phyloP scores from a whole-genome alignment of 2,329 filamentous ascomycete species.

The Monosporascus cannonballus region DNA sequence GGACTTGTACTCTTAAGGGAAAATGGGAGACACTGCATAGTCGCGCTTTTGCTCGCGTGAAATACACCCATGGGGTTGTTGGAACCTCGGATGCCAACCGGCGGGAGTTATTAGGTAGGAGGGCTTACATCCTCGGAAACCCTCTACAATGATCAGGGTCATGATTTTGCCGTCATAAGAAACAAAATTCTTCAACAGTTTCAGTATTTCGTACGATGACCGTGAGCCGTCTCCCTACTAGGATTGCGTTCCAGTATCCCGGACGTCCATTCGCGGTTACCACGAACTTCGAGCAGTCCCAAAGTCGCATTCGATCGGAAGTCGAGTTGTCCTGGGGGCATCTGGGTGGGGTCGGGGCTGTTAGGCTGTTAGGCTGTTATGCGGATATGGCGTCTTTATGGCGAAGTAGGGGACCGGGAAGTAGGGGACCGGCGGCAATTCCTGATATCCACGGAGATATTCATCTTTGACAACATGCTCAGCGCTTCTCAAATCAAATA shows the following conservation, averaged over 20 bases:
- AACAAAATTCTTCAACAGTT: slow-evolving; percentile 9
- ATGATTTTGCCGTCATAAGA: slow-evolving; percentile 27
- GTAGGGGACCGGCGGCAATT: too few species aligned
- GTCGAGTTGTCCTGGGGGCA: too few species aligned
- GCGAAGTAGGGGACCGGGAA: too few species aligned
- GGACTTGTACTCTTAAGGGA: slow-evolving; percentile 29
- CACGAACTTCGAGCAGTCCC: too few species aligned
- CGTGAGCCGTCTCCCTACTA: not conserved
- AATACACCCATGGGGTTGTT: slow-evolving; percentile 37
- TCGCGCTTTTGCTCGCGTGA: slow-evolving; percentile 43
- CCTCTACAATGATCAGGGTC: slow-evolving; percentile 29
- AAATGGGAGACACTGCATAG: slow-evolving; percentile 35
- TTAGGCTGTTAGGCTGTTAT: too few species aligned
- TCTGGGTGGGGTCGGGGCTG: too few species aligned
- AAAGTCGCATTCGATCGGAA: too few species aligned
- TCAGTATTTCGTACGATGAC: not conserved
- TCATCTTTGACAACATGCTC: too few species aligned
- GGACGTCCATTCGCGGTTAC: too few species aligned
- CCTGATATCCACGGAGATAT: too few species aligned
- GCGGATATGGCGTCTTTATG: too few species aligned
- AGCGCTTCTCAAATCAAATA: too few species aligned
- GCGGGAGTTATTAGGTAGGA: slow-evolving; percentile 31
- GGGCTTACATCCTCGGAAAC: slow-evolving; percentile 27
- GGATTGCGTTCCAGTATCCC: not conserved
- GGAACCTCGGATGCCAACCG: slow-evolving; percentile 35